These are phyloP conservation scores for Tilletia setariae DNA, from an alignment of 1,284 basidiomycete species.

Conservation along the genomic window DNA sequence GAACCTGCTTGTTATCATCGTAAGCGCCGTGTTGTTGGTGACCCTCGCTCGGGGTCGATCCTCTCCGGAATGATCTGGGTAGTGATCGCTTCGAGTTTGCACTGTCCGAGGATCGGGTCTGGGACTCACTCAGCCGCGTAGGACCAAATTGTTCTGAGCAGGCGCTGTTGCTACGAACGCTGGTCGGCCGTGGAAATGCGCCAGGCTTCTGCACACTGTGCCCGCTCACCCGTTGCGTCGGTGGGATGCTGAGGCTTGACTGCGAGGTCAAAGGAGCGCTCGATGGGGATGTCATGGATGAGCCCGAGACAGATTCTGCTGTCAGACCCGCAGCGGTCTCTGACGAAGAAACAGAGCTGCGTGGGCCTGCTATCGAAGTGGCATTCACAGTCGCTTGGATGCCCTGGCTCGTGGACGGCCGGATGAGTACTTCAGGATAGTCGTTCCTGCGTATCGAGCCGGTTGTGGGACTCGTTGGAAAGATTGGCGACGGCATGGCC, in stretches of 20 bases:
- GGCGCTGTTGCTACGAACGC: conserved; percentile 1
- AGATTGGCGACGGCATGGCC: no score
- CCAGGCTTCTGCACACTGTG: neutral
- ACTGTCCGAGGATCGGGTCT: neutral
- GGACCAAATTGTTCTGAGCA: neutral
- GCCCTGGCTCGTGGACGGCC: no score
- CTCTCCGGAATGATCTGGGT: neutral
- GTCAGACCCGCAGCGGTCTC: neutral
- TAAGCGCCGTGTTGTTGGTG: no score
- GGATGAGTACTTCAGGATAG: no score
- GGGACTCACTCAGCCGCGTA: neutral
- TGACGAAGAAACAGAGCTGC: neutral
- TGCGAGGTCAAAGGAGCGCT: neutral
- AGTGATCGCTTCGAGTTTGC: neutral
- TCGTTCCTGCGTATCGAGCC: no score
- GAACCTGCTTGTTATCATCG: no score
- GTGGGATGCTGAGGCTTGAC: neutral
- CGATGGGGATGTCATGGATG: neutral
- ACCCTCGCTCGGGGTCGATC: no score
- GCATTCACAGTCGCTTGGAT: no score
- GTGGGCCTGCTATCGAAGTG: neutral
- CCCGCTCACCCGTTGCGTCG: neutral
- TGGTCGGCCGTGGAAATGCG: neutral
- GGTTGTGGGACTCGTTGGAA: no score
- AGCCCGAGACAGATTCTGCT: neutral